phyloP scores from a whole-genome alignment of 805 yeast species.

The Kuraishia floccosa region DNA sequence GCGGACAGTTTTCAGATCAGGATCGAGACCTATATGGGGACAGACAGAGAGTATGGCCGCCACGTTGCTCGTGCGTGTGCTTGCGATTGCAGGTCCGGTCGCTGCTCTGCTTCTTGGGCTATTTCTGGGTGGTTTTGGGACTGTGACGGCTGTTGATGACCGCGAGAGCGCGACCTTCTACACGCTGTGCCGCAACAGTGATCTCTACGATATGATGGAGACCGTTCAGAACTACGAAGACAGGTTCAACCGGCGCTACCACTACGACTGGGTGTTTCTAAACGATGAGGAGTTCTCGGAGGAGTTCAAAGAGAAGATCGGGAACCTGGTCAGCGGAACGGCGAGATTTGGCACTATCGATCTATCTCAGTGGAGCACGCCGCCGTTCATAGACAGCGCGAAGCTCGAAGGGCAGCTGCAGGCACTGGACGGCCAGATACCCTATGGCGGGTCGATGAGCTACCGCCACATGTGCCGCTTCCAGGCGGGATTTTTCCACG shows the following conservation, averaged over 20 bases:
- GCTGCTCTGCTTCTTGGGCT: too few species aligned
- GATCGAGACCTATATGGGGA: too few species aligned
- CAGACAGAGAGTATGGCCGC: too few species aligned
- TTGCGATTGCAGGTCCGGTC: too few species aligned
- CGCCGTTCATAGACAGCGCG: conserved; percentile 42
- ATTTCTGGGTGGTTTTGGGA: too few species aligned
- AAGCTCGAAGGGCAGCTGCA: conserved; percentile 30
- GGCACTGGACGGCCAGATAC: conserved; percentile 1
- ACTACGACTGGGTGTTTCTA: conserved; percentile 73
- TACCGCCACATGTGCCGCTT: conserved; percentile 39
- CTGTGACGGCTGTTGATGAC: conserved; percentile 3
- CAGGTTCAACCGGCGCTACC: conserved; percentile 47
- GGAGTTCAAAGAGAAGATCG: conserved; percentile 38
- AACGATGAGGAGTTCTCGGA: conserved; percentile 57
- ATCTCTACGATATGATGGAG: conserved; percentile 41
- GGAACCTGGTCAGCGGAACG: conserved; percentile 43
- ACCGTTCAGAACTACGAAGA: conserved; percentile 56
- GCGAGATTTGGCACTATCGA: conserved; percentile 56
- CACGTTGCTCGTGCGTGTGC: too few species aligned
- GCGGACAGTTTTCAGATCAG: too few species aligned
- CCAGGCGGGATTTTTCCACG: conserved; percentile 41
- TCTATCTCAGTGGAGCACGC: conserved; percentile 58
- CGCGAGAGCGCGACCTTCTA: conserved; percentile 55
- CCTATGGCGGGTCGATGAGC: conserved; percentile 25
- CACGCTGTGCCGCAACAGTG: conserved; percentile 60